A percentile compares a stretch with the other conserved stretches of the same genome.
These are phyloP conservation scores for Chytridium lagenaria DNA, from an alignment of 371 early-diverging fungal genomes.

Conservation along the genomic window DNA sequence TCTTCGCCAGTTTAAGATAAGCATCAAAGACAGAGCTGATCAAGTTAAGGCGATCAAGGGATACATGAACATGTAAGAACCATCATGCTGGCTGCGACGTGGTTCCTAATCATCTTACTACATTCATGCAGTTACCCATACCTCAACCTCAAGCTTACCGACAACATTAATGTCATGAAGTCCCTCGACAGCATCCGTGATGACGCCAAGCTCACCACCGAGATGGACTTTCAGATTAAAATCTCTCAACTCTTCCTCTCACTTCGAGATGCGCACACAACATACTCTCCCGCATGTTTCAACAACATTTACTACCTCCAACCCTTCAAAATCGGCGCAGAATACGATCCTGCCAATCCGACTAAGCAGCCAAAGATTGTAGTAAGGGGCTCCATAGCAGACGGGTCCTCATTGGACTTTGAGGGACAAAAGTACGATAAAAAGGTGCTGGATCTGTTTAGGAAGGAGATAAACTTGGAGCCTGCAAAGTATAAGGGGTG, in stretches of 20 bases:
- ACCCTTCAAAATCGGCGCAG: not conserved
- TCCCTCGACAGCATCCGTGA: too few relatives aligned
- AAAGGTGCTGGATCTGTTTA: not conserved
- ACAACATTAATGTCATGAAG: too few relatives aligned
- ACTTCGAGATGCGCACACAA: not conserved
- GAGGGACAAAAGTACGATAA: not conserved
- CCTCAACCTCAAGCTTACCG: too few relatives aligned
- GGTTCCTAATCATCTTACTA: too few relatives aligned
- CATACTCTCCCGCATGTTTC: not conserved
- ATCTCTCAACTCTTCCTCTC: too few relatives aligned
- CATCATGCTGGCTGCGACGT: too few relatives aligned
- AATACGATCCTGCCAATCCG: not conserved
- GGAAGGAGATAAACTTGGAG: not conserved
- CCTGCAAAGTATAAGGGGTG: not conserved
- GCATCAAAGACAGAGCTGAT: not conserved
- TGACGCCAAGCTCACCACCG: too few relatives aligned
- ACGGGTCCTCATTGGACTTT: not conserved
- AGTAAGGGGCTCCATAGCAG: not conserved
- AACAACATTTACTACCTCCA: constrained; percentile 1
- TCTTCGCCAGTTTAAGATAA: not conserved
- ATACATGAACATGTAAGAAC: too few relatives aligned
- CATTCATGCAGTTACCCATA: too few relatives aligned
- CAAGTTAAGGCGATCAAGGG: not conserved
- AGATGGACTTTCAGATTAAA: too few relatives aligned
- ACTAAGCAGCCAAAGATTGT: not conserved